Evolutionary conservation across 192 early-diverging fungal species (phyloP).

Genomic region (Entophlyctis helioformis): DNA sequence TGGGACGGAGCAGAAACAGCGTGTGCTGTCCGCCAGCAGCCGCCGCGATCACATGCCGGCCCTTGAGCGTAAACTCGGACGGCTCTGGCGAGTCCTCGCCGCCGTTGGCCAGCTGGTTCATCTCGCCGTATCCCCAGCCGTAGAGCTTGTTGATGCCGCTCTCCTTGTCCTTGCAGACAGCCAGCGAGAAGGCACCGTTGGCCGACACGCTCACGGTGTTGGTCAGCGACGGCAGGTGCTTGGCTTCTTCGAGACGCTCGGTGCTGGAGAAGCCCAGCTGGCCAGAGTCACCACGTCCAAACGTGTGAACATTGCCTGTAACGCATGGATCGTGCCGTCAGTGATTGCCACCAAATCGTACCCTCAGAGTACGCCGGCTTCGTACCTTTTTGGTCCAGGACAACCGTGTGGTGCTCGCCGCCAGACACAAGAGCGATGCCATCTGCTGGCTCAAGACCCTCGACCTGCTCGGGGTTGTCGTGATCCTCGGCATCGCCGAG

Average conservation of each 20-base stretch:
- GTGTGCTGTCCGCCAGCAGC: slow-evolving; percentile 75
- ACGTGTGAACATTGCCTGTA: slow-evolving; percentile 57
- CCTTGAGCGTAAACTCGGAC: slow-evolving; percentile 57
- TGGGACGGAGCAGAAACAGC: slow-evolving; percentile 41
- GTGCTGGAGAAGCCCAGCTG: slow-evolving; percentile 58
- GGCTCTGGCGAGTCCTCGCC: slow-evolving; percentile 60
- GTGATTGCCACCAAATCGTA: neutral
- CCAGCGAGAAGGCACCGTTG: slow-evolving; percentile 34
- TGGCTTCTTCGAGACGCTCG: slow-evolving; percentile 34
- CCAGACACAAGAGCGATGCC: slow-evolving; percentile 53
- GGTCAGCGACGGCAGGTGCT: slow-evolving; percentile 27
- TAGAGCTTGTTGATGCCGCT: slow-evolving; percentile 39
- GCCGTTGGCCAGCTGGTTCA: slow-evolving; percentile 68
- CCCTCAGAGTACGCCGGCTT: neutral
- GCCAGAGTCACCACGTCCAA: slow-evolving; percentile 71
- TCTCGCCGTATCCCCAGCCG: slow-evolving; percentile 84
- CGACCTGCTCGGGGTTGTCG: slow-evolving; percentile 42
- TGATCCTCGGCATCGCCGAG: slow-evolving; percentile 29
- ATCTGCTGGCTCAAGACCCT: slow-evolving; percentile 26
- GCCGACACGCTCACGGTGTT: slow-evolving; percentile 38
- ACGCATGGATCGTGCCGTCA: neutral
- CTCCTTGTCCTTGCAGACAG: slow-evolving; percentile 13
- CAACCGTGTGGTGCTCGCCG: slow-evolving; percentile 76
- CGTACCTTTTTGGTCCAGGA: slow-evolving; percentile 57
- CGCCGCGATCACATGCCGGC: slow-evolving; percentile 43